Evolutionary conservation across 2,329 filamentous ascomycete species (phyloP), one percentile per base, ranked within the genome.

Genomic region (Aureobasidium vineae): DNA sequence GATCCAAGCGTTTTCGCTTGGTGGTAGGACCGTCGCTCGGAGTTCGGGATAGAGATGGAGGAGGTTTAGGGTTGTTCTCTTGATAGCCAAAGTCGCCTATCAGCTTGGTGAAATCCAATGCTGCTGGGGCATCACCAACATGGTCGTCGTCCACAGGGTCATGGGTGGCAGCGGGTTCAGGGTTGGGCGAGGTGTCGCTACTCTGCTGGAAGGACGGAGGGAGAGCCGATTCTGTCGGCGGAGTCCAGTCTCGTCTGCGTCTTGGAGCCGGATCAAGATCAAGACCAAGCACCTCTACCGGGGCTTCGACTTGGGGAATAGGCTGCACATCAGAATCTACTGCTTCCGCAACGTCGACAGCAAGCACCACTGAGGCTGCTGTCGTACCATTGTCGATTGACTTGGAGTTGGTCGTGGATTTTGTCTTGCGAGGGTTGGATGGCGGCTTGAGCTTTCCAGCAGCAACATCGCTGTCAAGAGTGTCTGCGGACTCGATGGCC

Each of bases 201-300:
- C 28, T 50, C n/a, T 26, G 31, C 45, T 67, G 66, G 23, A 67
- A 67, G n/a, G 66, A 67, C 13, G 60, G 40, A n/a, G 66, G 66
- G 0, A 59, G 33, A 36, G 21, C 33, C 4, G 50, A 38, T 28
- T 64, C 47, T 36, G 40, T 26, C 4, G 59, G 57, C 26, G 66
- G 59, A 19, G 59, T 67, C 66, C 66, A 64, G n/a, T 49, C 50
- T 19, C 41, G 40, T 50, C 43, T 43, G n/a, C 66, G 47, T 15
- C 19, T 41, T n/a, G 66, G 41, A 19, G 66, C 66, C 1, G 41
- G 26, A 31, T 66, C 65, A 33, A 36, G 33, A 47, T 26, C 21
- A 6, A 63, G 65, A 36, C 47, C 47, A 23, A 65, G 63, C 10
- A 28, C 38, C 16, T 65, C 61, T 5, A n/a, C 33, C 10, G 19